A percentile compares a stretch with the other conserved stretches of the same genome.
Evolutionary conservation across 1,284 basidiomycete genomes (phyloP).

Genomic region (Anthracocystis setariae): DNA sequence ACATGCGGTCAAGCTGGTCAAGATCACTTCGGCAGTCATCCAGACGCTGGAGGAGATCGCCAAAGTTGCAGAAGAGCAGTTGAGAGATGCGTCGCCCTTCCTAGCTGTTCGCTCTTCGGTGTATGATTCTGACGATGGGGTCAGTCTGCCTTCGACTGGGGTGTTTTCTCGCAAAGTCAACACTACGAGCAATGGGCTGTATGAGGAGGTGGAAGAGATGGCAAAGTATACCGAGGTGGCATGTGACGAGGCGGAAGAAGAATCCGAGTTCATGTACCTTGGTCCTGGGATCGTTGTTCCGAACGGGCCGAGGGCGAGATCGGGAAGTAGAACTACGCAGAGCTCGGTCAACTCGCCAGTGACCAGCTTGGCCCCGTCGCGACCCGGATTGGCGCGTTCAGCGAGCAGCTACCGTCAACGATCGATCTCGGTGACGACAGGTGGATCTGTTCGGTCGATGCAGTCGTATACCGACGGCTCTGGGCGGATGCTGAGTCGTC

Average conservation of each 20-base stretch:
- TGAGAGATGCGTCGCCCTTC: constrained; percentile 32
- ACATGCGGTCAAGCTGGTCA: constrained; percentile 16
- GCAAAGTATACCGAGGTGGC: constrained; percentile 19
- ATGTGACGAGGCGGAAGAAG: constrained; percentile 25
- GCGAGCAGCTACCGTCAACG: constrained; percentile 38
- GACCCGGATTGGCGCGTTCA: constrained; percentile 12
- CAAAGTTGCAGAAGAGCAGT: constrained; percentile 51
- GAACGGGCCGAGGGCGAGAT: constrained; percentile 47
- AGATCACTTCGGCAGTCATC: constrained; percentile 19
- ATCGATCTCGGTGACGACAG: constrained; percentile 54
- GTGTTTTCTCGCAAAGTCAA: constrained; percentile 35
- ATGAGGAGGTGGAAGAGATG: constrained; percentile 44
- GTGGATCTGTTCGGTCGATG: constrained; percentile 40
- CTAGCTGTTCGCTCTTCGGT: constrained; percentile 54
- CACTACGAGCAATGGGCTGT: constrained; percentile 40
- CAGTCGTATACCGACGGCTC: constrained; percentile 24
- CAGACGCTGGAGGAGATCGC: constrained; percentile 31
- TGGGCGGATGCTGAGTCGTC: constrained; percentile 27
- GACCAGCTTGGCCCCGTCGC: constrained; percentile 25
- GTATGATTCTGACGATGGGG: constrained; percentile 46
- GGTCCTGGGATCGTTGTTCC: constrained; percentile 60
- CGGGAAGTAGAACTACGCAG: constrained; percentile 19
- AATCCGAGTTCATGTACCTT: constrained; percentile 56
- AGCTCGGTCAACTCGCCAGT: constrained; percentile 34
- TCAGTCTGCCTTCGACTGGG: constrained; percentile 31